Base-by-base conservation (phyloP, 2,329 filamentous ascomycete species). In the Westerdykella sp. region DNA sequence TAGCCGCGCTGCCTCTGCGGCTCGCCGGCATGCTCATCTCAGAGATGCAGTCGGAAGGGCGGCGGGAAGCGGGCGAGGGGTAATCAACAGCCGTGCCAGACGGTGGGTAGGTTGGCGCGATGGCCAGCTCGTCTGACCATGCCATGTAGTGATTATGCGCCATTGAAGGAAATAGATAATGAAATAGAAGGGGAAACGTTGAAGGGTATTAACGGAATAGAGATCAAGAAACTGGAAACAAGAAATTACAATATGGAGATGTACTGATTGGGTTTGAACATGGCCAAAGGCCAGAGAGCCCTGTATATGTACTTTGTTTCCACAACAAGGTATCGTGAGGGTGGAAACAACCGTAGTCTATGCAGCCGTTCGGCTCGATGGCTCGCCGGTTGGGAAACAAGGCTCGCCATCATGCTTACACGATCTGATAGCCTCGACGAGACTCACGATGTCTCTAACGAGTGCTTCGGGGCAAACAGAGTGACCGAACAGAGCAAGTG, bases 61-160 rank as follows among this genome's bases (percentile, higher is more conserved):
- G 54, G 34, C 59, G 60, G 34, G 60, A 64, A 37, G 54, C 54
- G 48, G 60, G 60, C 44, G 63, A 62, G 46, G 61, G 56, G 42
- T 65, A 63, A 48, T 63, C 61, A 54, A 54, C 55, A 46, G 56
- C 48, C 35, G 56, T 46, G 56, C 54, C 57, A 55, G 56, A 40
- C 49, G 62, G 55, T 63, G 62, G 57, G 56, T 62, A 65, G 41
- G 52, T 55, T 57, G 63, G 59, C 62, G 57, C 54, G 56, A 62
- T 57, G 41, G 56, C 66, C 50, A 66, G 62, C 53, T 55, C 50
- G 45, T 62, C 54, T 40, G 60, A 51, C 62, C 61, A 66, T 40
- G 62, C 59, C 50, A 60, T 53, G 44, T 62, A 63, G 45, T 53
- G 57, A 51, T 55, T 54, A 56, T 63, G 61, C 43, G 61, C 60